Percentiles rank a stretch among this genome's conserved stretches.
Evolutionary conservation across 192 early-diverging fungal species (phyloP).

Genomic region (Backusella circina): DNA sequence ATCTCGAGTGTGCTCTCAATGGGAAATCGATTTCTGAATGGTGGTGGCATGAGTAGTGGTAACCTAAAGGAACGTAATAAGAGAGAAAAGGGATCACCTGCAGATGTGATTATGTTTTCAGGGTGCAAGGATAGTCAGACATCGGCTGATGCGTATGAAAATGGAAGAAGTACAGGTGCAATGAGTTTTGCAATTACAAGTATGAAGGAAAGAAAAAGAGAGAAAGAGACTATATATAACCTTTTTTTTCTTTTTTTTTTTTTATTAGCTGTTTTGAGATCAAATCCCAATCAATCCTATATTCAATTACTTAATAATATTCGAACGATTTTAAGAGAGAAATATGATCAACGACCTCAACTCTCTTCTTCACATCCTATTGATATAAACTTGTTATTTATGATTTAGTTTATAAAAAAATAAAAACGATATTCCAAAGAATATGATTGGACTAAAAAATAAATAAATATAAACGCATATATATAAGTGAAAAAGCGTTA

Average conservation of each 20-base stretch:
- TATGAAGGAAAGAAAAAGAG: constrained; percentile 8
- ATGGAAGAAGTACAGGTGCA: constrained; percentile 61
- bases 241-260: neutral
- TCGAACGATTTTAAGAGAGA: constrained; percentile 54
- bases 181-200: constrained; percentile 73
- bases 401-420: constrained; percentile 4
- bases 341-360: constrained; percentile 80
- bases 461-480: no score
- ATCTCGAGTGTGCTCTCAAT: constrained; percentile 34
- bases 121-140: constrained; percentile 83
- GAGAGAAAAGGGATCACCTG: constrained; percentile 41
- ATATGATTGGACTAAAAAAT: neutral
- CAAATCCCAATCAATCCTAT: constrained; percentile 61
- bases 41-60: constrained; percentile 12
- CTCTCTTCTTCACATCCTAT: constrained; percentile 61
- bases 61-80: constrained; percentile 7
- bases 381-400: constrained; percentile 35
- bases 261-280: constrained; percentile 40
- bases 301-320: constrained; percentile 65
- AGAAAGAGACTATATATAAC: neutral
- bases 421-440: neutral
- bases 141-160: constrained; percentile 73
- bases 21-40: constrained; percentile 38
- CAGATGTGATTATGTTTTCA: constrained; percentile 77
- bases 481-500: neutral